Base-by-base conservation (phyloP, 2,329 filamentous ascomycete species). In the Triangularia setosa region DNA sequence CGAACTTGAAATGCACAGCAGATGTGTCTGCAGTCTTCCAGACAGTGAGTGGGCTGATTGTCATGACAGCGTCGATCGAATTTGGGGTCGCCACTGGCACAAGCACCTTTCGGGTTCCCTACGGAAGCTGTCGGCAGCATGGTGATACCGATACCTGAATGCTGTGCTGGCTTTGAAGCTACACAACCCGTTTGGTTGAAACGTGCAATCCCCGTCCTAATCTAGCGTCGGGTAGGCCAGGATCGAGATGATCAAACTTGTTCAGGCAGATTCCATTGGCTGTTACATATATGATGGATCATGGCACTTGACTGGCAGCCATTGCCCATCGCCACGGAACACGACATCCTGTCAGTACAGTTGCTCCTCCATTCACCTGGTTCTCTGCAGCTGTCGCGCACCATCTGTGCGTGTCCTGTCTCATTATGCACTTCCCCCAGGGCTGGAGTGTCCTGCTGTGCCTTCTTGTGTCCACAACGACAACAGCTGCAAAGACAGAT, bases 361-460 rank as follows among this genome's bases (percentile, higher is more conserved):
- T 25, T 27, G 23, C 52, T 55, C 12, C 52, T 28, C 23, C 52
- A 55, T 27, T 28, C 52, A 55, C 40, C 18, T 48, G n/a, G 16
- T 21, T 48, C 6, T 48, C 18, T 21, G 40, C 40, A 48, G 40
- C 40, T 48, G 40, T 48, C 40, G 40, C 40, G 40, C 40, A 48
- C 40, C 7, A 21, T 48, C 7, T 21, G 40, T 21, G 40, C 40
- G 4, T 48, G n/a, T 55, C 23, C 52, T 28, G 27, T 44, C 27
- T 21, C 58, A 60, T 60, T 16, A 53, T 53, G 35, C n/a, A n/a
- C 40, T 16, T 60, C 11, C 35, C 23, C 25, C 58, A 30, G 27
- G 58, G 23, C 58, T 53, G 35, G 57, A 40, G 57, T 35, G 12
- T 44, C 33, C 57, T 59, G 57, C 24, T 60, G 58, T 60, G 40